phyloP scores from a whole-genome alignment of 2,329 filamentous ascomycete species.

The Pezicula rhizophila region DNA sequence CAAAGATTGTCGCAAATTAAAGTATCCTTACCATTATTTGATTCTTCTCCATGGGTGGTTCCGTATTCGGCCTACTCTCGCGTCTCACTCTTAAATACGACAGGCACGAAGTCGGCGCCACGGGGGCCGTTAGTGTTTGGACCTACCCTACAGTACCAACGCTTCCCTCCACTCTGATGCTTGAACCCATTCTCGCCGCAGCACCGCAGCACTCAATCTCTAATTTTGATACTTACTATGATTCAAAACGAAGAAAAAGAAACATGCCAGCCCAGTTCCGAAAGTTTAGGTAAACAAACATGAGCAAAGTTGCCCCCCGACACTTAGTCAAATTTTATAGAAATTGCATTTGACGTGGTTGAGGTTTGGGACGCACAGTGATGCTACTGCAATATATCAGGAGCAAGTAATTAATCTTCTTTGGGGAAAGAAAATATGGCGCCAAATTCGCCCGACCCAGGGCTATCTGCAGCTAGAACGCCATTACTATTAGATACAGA shows the following conservation, averaged over 20 bases:
- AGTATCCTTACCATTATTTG: too few relatives aligned
- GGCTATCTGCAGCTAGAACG: too few relatives aligned
- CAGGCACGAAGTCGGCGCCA: too few relatives aligned
- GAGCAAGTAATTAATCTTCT: too few relatives aligned
- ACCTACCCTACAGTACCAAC: neutral
- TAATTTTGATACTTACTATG: neutral
- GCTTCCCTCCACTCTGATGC: neutral
- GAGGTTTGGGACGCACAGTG: too few relatives aligned
- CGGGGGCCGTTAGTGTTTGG: neutral
- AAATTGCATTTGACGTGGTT: too few relatives aligned
- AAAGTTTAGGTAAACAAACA: neutral
- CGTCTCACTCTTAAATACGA: neutral
- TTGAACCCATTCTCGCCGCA: neutral
- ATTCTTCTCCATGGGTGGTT: too few relatives aligned
- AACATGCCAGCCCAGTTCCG: neutral
- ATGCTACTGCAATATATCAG: too few relatives aligned
- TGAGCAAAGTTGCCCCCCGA: neutral
- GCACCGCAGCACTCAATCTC: neutral
- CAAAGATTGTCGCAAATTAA: neutral
- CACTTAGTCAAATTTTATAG: too few relatives aligned
- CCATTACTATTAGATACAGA: neutral
- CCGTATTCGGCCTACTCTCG: neutral
- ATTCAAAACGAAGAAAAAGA: neutral
- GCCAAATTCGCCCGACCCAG: neutral
- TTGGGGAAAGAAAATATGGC: neutral